Base-by-base conservation (phyloP, 805 yeast species). In the Sugiyamaella marilandica region DNA sequence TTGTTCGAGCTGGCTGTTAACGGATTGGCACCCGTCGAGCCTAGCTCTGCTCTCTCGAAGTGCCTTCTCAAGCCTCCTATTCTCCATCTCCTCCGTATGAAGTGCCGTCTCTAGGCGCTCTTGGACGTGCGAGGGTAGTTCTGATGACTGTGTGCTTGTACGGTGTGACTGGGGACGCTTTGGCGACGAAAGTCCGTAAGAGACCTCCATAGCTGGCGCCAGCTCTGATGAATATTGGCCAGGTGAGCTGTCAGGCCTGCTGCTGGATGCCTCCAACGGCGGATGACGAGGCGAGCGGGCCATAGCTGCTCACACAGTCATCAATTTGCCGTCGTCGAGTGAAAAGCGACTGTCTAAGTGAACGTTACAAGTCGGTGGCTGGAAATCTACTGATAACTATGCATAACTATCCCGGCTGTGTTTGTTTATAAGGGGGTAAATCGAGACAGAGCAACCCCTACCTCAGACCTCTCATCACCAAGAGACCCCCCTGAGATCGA, bases 1-100 rank as follows among this genome's bases (percentile, higher is more conserved):
- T 41, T 62, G 60, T 45, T 66, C 71, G 24, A 65, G 60, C 44
- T 56, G 56, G 26, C 47, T 26, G 45, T 63, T 65, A 16, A 46
- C 49, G 11, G 45, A 8, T 31, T 56, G 50, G 2, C 57, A 16
- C 11, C 43, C 32, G 45, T 47, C 49, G 26, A 56, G 56, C 52
- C 55, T 56, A 24, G 37, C 19, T 45, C 45, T 45, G 32, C 43
- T 33, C 13, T 60, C 60, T 35, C 50, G 46, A 11, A 54, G 31
- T 18, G 49, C 39, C 41, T 37, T 45, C 43, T 56, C 60, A 16
- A 59, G 59, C 49, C 41, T 37, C 10, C 39, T 50, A 5, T 55
- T 44, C 47, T 57, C 61, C 46, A 53, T 49, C 39, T 58, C 57
- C 41, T 59, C 62, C 34, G 47, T 49, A 14, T 59, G 60, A n/a